phyloP scores from a whole-genome alignment of 1,284 basidiomycete genomes.

The Microbotryum violaceum region DNA sequence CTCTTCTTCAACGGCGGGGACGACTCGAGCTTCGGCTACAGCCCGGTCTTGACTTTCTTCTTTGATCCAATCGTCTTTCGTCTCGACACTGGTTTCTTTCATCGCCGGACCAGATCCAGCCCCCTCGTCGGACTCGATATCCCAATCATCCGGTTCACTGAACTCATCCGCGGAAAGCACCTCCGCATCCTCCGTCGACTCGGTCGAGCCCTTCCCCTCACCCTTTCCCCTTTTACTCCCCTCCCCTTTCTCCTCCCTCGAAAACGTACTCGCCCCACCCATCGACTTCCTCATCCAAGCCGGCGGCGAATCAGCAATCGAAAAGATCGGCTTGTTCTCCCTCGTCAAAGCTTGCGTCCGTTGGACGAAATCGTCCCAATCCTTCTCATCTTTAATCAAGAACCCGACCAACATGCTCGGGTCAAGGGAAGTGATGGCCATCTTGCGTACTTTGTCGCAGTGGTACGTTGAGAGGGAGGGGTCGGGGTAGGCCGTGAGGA shows the following conservation, averaged over 20 bases:
- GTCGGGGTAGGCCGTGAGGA: slow-evolving; percentile 55
- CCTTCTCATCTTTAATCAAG: slow-evolving; percentile 67
- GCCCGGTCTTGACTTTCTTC: no score
- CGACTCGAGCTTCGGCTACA: no score
- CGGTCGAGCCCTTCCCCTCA: not conserved
- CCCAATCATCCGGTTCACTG: slow-evolving; percentile 14
- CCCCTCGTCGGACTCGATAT: slow-evolving; percentile 6
- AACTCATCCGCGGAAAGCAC: slow-evolving; percentile 4
- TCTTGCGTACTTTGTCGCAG: slow-evolving; percentile 85
- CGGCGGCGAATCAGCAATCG: slow-evolving; percentile 33
- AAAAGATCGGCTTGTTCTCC: slow-evolving; percentile 37
- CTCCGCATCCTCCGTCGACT: not conserved
- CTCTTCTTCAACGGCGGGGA: no score
- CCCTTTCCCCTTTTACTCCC: no score
- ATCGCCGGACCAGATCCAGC: not conserved
- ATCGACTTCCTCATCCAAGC: slow-evolving; percentile 19
- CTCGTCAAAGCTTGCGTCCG: slow-evolving; percentile 42
- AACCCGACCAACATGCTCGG: slow-evolving; percentile 97
- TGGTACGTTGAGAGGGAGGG: slow-evolving; percentile 80
- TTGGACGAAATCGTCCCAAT: slow-evolving; percentile 72
- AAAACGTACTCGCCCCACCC: not conserved
- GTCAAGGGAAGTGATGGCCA: slow-evolving; percentile 82
- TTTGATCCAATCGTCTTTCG: no score
- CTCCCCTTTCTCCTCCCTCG: not conserved
- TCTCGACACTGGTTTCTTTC: no score